Conservation (phyloP, 1,284 basidiomycete genomes). For the Tremellales sp. region DNA sequence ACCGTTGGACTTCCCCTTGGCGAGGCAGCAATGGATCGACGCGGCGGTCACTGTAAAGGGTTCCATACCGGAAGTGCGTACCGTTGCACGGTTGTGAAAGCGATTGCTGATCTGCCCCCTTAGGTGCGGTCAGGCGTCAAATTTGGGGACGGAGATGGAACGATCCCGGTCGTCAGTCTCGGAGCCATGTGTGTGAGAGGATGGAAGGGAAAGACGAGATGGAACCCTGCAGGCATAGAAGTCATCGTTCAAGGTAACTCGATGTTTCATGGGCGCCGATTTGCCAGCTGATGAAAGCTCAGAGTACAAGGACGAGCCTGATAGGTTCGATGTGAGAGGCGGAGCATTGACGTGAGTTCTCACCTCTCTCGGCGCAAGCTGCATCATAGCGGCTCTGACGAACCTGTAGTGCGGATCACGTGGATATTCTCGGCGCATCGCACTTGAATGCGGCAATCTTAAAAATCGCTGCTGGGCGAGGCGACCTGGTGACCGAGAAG, state of each 20-base stretch:
- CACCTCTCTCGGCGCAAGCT: too few relatives aligned
- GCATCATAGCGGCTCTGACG: neutral
- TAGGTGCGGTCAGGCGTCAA: slow-evolving; percentile 76
- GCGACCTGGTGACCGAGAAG: slow-evolving; percentile 55
- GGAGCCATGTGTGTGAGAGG: slow-evolving; percentile 95
- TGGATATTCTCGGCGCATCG: slow-evolving; percentile 88
- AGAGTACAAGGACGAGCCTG: slow-evolving; percentile 80
- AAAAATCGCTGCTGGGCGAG: slow-evolving; percentile 56
- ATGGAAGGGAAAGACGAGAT: slow-evolving; percentile 76
- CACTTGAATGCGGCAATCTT: slow-evolving; percentile 86
- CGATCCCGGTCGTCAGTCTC: slow-evolving; percentile 81
- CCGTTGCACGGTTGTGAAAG: neutral
- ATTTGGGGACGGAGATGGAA: slow-evolving; percentile 93
- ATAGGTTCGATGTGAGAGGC: slow-evolving; percentile 70
- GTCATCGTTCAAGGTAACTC: slow-evolving; percentile 73
- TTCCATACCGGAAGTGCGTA: slow-evolving; percentile 58
- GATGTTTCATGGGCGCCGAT: neutral
- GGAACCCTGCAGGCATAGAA: slow-evolving; percentile 89
- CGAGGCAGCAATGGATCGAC: slow-evolving; percentile 75
- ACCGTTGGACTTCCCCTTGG: slow-evolving; percentile 59
- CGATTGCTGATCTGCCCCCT: neutral
- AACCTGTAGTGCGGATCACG: slow-evolving; percentile 61
- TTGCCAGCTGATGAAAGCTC: neutral
- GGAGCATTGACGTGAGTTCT: slow-evolving; percentile 68
- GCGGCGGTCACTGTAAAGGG: slow-evolving; percentile 67